Conservation (phyloP, 2,329 filamentous ascomycete genomes). For the Aspergillus sp. region DNA sequence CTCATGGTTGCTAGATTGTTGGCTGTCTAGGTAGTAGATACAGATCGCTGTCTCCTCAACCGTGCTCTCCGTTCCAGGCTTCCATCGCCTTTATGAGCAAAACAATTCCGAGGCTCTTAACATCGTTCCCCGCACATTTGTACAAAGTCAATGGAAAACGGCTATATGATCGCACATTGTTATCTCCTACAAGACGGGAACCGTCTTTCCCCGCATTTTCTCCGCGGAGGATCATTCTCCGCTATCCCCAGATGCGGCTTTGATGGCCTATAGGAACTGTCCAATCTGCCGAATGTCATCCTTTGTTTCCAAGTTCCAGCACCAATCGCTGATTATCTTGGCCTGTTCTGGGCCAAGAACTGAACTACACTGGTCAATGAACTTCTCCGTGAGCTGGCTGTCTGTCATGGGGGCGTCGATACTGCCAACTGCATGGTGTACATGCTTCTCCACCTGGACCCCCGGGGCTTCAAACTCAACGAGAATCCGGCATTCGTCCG, state of each 20-base stretch:
- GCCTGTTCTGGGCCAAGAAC: slow-evolving; percentile 45
- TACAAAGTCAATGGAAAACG: background rate
- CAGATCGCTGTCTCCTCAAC: background rate
- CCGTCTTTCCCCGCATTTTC: background rate
- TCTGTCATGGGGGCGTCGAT: slow-evolving; percentile 52
- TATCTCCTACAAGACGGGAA: background rate
- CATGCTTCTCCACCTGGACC: slow-evolving; percentile 45
- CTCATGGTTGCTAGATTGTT: background rate
- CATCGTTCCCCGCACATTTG: background rate
- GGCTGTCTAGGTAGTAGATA: background rate
- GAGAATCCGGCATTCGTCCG: slow-evolving; percentile 47
- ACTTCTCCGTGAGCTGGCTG: slow-evolving; percentile 51
- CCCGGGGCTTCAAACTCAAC: slow-evolving; percentile 42
- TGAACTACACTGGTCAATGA: slow-evolving; percentile 49
- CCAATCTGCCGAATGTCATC: slow-evolving; percentile 34
- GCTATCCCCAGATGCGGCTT: background rate
- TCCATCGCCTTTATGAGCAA: background rate
- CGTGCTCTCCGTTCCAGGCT: background rate
- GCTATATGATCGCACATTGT: background rate
- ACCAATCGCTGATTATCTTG: slow-evolving; percentile 36
- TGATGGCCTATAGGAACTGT: slow-evolving; percentile 13
- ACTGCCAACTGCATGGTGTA: slow-evolving; percentile 55
- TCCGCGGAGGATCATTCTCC: background rate
- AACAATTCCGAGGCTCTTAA: no score
- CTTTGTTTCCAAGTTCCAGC: slow-evolving; percentile 36